Percentiles rank a stretch among this genome's conserved stretches.
Evolutionary conservation across 345 rosid species (phyloP).

Genomic region (Boechera divaricarpa): DNA sequence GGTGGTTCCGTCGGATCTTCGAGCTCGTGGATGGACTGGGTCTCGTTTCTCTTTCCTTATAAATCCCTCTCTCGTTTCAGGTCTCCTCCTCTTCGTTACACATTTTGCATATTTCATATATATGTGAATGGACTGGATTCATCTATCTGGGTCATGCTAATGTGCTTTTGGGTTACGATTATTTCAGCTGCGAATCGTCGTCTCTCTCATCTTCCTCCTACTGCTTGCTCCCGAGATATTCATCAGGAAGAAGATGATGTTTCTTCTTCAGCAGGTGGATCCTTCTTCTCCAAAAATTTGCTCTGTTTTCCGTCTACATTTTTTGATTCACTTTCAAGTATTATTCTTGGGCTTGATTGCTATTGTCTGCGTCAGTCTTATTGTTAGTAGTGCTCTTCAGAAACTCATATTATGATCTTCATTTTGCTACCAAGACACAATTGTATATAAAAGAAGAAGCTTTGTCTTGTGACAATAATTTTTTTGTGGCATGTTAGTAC

Average conservation of each 20-base stretch:
- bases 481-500: slow-evolving; percentile 44
- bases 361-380: background rate
- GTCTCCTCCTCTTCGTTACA: slow-evolving; percentile 33
- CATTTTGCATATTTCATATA: background rate
- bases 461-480: slow-evolving; percentile 31
- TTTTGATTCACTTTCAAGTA: background rate
- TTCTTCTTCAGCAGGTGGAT: slow-evolving; percentile 58
- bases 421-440: background rate
- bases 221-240: slow-evolving; percentile 55
- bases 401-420: too few relatives aligned
- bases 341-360: background rate
- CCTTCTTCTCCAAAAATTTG: slow-evolving; percentile 18
- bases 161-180: slow-evolving; percentile 29
- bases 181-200: slow-evolving; percentile 48
- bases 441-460: background rate
- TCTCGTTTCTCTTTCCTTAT: slow-evolving; percentile 47
- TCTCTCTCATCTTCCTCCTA: slow-evolving; percentile 37
- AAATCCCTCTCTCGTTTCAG: slow-evolving; percentile 42
- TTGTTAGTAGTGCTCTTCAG: background rate
- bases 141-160: slow-evolving; percentile 11
- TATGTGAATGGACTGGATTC: slow-evolving; percentile 8
- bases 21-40: slow-evolving; percentile 46
- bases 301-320: background rate
- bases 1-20: slow-evolving; percentile 40
- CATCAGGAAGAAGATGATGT: slow-evolving; percentile 65